Evolutionary conservation across 495 filamentous ascomycete species (phyloP).

Genomic region (Penicillium salamii): DNA sequence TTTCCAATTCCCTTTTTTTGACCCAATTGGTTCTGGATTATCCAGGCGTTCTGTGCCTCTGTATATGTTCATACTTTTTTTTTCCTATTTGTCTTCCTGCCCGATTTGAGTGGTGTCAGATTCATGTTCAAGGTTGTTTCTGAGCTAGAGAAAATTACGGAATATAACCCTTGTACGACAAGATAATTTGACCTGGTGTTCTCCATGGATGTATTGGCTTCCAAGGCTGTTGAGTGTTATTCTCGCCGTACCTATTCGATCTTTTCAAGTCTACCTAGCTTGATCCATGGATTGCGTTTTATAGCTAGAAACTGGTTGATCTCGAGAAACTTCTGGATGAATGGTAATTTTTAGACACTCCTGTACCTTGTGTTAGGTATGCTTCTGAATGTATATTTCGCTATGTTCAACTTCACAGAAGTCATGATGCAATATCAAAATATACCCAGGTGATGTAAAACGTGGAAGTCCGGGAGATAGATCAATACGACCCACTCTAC

Average conservation of each 20-base stretch:
- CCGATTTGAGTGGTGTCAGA: conserved; percentile 22
- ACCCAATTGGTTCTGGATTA: conserved; percentile 19
- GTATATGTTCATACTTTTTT: conserved; percentile 37
- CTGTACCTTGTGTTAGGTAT: too few species aligned
- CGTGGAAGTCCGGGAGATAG: not conserved
- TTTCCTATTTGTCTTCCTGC: conserved; percentile 20
- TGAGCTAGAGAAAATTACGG: conserved; percentile 8
- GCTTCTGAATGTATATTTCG: too few species aligned
- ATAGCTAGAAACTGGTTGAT: too few species aligned
- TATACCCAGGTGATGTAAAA: too few species aligned
- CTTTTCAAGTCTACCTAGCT: too few species aligned
- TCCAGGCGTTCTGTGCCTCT: conserved; percentile 41
- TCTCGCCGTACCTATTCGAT: too few species aligned
- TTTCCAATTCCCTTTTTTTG: conserved; percentile 29
- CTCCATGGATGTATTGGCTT: too few species aligned
- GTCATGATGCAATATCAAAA: not conserved
- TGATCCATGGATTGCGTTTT: too few species aligned
- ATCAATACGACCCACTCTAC: not conserved
- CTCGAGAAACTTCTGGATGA: too few species aligned
- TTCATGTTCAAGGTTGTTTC: conserved; percentile 7
- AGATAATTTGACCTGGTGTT: conserved; percentile 1
- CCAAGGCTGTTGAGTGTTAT: too few species aligned
- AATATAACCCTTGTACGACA: conserved; percentile 13
- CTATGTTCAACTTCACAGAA: too few species aligned
- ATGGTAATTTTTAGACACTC: too few species aligned